Conservation (phyloP, 2,329 filamentous ascomycete genomes). For the Hysterium pulicare region DNA sequence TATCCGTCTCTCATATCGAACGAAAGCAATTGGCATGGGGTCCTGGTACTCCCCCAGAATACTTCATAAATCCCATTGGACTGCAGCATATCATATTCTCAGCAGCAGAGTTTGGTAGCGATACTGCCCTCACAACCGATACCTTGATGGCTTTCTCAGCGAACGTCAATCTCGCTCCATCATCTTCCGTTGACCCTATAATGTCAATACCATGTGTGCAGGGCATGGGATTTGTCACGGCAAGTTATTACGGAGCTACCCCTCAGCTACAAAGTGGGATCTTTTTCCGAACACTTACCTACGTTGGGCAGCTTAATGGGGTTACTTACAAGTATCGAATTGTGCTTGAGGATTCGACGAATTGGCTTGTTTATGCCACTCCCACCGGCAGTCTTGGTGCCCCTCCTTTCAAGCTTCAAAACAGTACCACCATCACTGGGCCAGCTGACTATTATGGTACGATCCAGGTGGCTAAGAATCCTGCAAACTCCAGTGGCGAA, state of each 20-base stretch:
- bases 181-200: constrained; percentile 51
- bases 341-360: constrained; percentile 63
- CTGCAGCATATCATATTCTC: constrained; percentile 81
- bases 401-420: constrained; percentile 66
- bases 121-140: constrained; percentile 56
- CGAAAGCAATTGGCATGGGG: constrained; percentile 58
- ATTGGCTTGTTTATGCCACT: constrained; percentile 79
- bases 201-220: constrained; percentile 82
- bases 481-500: constrained; percentile 50
- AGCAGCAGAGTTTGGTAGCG: constrained; percentile 66
- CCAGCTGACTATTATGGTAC: constrained; percentile 67
- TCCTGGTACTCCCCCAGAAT: constrained; percentile 47
- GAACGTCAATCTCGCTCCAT: constrained; percentile 65
- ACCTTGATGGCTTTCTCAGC: constrained; percentile 55
- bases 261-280: constrained; percentile 73
- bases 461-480: constrained; percentile 82
- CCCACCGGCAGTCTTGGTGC: constrained; percentile 52
- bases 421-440: constrained; percentile 64
- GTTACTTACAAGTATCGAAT: constrained; percentile 74
- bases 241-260: constrained; percentile 65
- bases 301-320: constrained; percentile 27
- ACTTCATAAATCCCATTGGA: constrained; percentile 79
- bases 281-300: constrained; percentile 66
- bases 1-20: constrained; percentile 74
- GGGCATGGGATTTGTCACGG: constrained; percentile 86